phyloP scores from a whole-genome alignment of 1,139 yeast species.

The Blastobotrys raffinosifermentans region DNA sequence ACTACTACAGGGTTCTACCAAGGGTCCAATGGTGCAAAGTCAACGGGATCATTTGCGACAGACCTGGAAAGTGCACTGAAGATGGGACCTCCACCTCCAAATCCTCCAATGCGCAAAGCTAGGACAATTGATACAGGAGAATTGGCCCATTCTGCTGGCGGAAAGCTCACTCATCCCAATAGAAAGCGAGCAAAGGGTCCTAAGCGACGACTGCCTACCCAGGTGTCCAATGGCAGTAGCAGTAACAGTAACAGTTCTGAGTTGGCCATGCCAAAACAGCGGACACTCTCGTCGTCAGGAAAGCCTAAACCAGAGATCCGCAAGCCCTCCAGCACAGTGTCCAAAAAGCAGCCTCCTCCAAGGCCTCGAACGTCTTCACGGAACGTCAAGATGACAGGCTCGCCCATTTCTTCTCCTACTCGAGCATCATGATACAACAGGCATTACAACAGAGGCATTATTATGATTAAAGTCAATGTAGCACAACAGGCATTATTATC shows the following conservation, averaged over 20 bases:
- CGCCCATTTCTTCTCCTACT: no score
- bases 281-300: conserved; percentile 7
- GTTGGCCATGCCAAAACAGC: conserved; percentile 15
- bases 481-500: no score
- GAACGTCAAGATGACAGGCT: conserved; percentile 8
- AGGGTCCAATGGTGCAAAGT: no score
- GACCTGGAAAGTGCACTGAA: conserved; percentile 15
- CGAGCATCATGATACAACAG: no score
- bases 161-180: conserved; percentile 49
- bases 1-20: no score
- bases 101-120: conserved; percentile 22
- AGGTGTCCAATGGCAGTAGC: conserved; percentile 25
- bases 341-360: conserved; percentile 16
- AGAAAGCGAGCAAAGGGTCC: conserved; percentile 71
- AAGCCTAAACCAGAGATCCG: conserved; percentile 26
- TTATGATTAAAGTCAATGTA: no score
- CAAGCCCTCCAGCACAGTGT: conserved; percentile 20
- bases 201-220: conserved; percentile 58
- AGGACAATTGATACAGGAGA: conserved; percentile 29
- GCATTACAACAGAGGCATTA: no score
- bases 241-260: no score
- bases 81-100: conserved; percentile 15
- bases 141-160: conserved; percentile 10
- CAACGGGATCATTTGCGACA: conserved; percentile 15
- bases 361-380: conserved; percentile 18